Evolutionary conservation across 495 filamentous ascomycete species (phyloP), one percentile per base, ranked within the genome.

Genomic region (Lasiosphaeria miniovina): DNA sequence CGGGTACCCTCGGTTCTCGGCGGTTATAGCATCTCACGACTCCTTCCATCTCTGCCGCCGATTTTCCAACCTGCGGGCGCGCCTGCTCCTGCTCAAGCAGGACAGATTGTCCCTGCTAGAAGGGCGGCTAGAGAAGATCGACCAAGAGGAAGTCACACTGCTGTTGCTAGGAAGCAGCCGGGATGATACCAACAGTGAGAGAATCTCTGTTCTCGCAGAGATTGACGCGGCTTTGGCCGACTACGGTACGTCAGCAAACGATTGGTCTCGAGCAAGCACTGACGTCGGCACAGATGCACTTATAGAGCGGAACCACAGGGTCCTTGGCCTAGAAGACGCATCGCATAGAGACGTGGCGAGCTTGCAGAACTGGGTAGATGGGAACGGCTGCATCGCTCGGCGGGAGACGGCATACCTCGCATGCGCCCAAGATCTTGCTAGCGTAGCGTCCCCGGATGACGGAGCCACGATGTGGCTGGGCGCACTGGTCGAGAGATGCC

Each of bases 1-100:
- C 1, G 73, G 72, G 1, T 77, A 74, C 61, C 74, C 73, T 49
- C 69, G 62, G 4, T 69, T 68, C 55, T 50, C 68, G 6, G 72
- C 72, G 24, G 65, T 74, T 15, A 17, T 72, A 9, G 54, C 61
- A 14, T 46, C 71, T 0, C 53, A 74, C 49, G 45, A 57, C 9
- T 52, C 64, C 33, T 75, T 65, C 24, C 59, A 65, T 36, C 6
- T 72, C 24, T 74, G 48, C 52, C 68, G 74, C 5, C 66, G 66
- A 3, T 75, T 77, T 56, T 11, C 36, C 24, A 62, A 51, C 31
- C 36, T 74, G 12, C 65, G 71, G 0, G 63, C 68, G 8, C 58
- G 74, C 9, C 49, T 69, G 2, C 54, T 69, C 5, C 59, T 69
- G 1, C 55, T 54, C 1, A 66, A 69, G 31, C 73, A 77, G 55